Evolutionary conservation across 768 basidiomycete species (phyloP).

Genomic region (Tremella yokohamensis): DNA sequence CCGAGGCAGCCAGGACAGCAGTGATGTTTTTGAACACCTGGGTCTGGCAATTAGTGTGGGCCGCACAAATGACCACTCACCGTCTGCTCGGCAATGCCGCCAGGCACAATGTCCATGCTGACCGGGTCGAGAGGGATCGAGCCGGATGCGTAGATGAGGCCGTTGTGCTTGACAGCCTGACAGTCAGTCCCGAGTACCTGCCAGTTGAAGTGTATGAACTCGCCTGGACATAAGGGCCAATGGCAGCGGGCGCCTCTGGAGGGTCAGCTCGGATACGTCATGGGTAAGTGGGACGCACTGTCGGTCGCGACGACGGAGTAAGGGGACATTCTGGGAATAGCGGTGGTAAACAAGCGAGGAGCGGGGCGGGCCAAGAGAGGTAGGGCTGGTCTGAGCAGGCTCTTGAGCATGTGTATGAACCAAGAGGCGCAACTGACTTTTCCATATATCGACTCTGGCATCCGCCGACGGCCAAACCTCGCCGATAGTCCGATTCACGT

Average conservation of each 20-base stretch:
- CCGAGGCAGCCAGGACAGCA: slow-evolving; percentile 75
- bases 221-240: slow-evolving; percentile 61
- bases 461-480: too few relatives aligned
- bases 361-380: too few relatives aligned
- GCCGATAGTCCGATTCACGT: too few relatives aligned
- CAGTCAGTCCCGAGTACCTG: slow-evolving; percentile 4
- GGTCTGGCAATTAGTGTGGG: slow-evolving; percentile 44
- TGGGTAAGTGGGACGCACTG: slow-evolving; percentile 37
- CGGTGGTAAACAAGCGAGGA: too few relatives aligned
- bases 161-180: slow-evolving; percentile 77
- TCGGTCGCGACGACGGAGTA: slow-evolving; percentile 49
- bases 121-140: slow-evolving; percentile 77
- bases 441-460: too few relatives aligned
- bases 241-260: slow-evolving; percentile 51
- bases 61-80: slow-evolving; percentile 38
- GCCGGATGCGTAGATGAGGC: slow-evolving; percentile 82
- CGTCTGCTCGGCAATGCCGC: slow-evolving; percentile 71
- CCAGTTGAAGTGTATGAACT: background rate
- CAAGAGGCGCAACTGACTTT: too few relatives aligned
- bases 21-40: slow-evolving; percentile 84
- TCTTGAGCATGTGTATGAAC: too few relatives aligned
- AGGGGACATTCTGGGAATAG: slow-evolving; percentile 21
- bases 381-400: too few relatives aligned
- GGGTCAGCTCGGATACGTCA: too few relatives aligned
- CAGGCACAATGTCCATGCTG: slow-evolving; percentile 70